Evolutionary conservation across 768 basidiomycete species (phyloP), one percentile per base, ranked within the genome.

Genomic region (Fomitopsis pulvina): DNA sequence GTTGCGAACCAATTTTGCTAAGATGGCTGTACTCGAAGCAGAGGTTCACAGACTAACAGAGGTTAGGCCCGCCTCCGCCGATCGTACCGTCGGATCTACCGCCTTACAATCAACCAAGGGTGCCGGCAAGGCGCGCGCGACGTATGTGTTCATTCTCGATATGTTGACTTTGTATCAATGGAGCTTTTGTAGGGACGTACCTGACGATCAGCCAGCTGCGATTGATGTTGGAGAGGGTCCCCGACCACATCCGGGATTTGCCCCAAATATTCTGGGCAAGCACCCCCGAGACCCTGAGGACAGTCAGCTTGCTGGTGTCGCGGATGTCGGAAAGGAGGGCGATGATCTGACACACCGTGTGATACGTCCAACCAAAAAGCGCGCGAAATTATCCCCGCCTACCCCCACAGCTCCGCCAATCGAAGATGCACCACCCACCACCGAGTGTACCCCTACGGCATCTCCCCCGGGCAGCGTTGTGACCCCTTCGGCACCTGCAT

Each of bases 261-360:
- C 75, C 3, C 69, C 72, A 38, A 74, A 67, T 20, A 68, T 72
- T 26, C 71, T 87, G 16, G 85, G 86, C n/a, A 88, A 87, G 61
- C 78, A 83, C 28, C 75, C 71, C 45, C 72, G 85, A 52, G 79
- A 79, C 54, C 69, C 77, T 2, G 65, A 70, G 8, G 67, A 71
- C 10, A 77, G 72, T 55, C 68, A 70, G 45, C 56, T 71, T 20
- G 64, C 70, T 1, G 73, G 66, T 45, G 62, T 70, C 9, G 63
- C 68, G 5, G 79, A 78, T 48, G 65, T 66, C 24, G 71, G 63
- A n/a, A 63, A 71, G 48, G 71, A 72, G 43, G 72, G 62, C 10
- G 64, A 60, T 18, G 75, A 72, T 48, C 58, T 66, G 9, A 66
- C 67, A n/a, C 68, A 60, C 45, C 62, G 59, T 44, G 69, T 71